Evolutionary conservation across 2,329 filamentous ascomycete species (phyloP).

Genomic region (Clarireedia hainanense): DNA sequence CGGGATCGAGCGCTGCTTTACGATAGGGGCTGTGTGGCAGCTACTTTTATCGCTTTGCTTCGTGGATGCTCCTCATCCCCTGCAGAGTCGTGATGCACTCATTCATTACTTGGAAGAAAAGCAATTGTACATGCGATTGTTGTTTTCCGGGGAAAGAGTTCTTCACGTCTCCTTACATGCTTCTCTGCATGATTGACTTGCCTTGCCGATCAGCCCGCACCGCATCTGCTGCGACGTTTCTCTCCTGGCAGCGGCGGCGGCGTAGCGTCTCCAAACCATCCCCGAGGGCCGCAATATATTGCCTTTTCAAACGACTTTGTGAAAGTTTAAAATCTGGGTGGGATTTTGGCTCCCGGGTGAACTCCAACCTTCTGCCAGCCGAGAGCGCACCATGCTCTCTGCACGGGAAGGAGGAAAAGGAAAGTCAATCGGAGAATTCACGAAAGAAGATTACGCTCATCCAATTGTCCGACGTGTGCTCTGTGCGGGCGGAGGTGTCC

Average conservation of each 20-base stretch:
- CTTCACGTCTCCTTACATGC: neutral
- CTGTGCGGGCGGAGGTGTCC: conserved; percentile 2
- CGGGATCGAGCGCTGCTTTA: neutral
- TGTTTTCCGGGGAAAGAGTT: neutral
- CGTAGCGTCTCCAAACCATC: neutral
- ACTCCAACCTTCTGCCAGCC: conserved; percentile 1
- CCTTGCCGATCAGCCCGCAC: conserved; percentile 7
- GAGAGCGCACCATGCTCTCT: neutral
- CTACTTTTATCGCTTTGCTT: neutral
- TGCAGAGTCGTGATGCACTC: neutral
- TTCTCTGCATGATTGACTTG: conserved; percentile 6
- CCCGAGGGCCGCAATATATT: neutral
- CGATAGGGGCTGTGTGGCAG: neutral
- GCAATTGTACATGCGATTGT: neutral
- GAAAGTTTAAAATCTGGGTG: neutral
- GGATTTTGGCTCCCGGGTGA: neutral
- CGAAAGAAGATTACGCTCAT: neutral
- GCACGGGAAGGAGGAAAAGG: neutral
- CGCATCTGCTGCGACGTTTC: conserved; percentile 9
- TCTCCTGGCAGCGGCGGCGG: conserved; percentile 3
- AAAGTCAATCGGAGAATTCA: neutral
- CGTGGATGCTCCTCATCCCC: neutral
- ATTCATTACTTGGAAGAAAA: neutral
- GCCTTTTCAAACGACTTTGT: neutral
- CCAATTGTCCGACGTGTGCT: conserved; percentile 5